Base-by-base conservation (phyloP, 2,329 filamentous ascomycete genomes). In the Atkinsonella hypoxylon region DNA sequence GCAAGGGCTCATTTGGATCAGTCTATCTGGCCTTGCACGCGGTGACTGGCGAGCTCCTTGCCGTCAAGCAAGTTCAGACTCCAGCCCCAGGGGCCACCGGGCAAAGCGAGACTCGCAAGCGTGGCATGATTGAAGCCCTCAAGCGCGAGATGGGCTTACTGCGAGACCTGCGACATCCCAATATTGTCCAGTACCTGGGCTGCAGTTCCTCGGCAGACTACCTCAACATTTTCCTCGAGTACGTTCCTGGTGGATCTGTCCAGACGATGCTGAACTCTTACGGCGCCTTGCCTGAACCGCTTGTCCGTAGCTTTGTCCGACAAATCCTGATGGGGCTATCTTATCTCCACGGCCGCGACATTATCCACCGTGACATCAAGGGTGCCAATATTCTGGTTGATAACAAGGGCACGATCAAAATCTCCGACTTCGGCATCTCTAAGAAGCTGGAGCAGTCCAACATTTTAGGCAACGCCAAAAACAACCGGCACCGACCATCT, bases 191-290 rank as follows among this genome's bases (percentile, higher is more conserved):
- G 65, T 98, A 98, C 64, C 82, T 98, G 8, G 93, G 93, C 53
- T 96, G 90, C 59, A 91, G 90, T 62, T 91, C 89, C 9, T 93
- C 95, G 55, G 82, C 88, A 17, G 85, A 90, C 50, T 85, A 91
- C 65, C 82, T 98, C 61, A 98, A 98, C 72, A 98, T 98, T 85
- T 98, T 98, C 82, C 82, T 98, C 63, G 93, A 98, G 69, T 98
- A 98, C 66, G 93, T 98, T 32, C 88, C 93, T 15, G 93, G 93
- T 68, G 93, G 93, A 44, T 97, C 91, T 12, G 94, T 98, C 26
- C 93, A 95, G 58, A 95, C 89, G 10, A 97, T 98, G 90, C 83
- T 98, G 57, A 93, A 96, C 72, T 95, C 94, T 58, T 98, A 98
- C 66, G 94, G 94, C 53, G 91, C 91, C 8, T 81, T 98, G 49